Percentiles rank a stretch among this genome's conserved stretches.
These are phyloP conservation scores for Galium porrigens DNA, from an alignment of 305 asterid genomes.

Conservation along the genomic window DNA sequence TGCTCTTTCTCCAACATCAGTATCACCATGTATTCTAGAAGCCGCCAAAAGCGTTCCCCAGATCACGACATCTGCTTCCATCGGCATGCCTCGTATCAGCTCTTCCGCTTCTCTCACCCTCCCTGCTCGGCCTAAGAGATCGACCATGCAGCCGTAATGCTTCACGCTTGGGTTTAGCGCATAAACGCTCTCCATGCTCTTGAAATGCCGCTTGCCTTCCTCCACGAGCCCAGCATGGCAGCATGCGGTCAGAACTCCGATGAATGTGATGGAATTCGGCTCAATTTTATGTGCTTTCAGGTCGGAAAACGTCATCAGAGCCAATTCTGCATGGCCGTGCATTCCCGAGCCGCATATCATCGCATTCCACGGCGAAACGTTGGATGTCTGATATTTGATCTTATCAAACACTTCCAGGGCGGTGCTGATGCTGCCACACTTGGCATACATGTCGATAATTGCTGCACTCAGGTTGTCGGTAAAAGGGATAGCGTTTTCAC, in stretches of 20 bases:
- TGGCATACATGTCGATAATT: constrained; percentile 79
- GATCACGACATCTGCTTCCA: constrained; percentile 64
- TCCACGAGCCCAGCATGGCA: constrained; percentile 84
- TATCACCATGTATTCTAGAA: constrained; percentile 46
- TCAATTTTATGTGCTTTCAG: constrained; percentile 34
- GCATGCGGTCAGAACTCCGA: constrained; percentile 76
- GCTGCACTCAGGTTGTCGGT: constrained; percentile 66
- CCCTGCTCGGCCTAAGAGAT: constrained; percentile 76
- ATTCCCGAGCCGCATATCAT: constrained; percentile 75
- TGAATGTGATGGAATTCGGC: constrained; percentile 52
- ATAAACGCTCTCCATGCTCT: constrained; percentile 43
- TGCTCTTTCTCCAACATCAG: constrained; percentile 63
- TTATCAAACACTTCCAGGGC: constrained; percentile 53
- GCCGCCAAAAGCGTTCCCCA: constrained; percentile 81
- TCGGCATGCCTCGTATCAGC: constrained; percentile 51
- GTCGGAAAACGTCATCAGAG: constrained; percentile 45
- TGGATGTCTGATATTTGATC: constrained; percentile 31
- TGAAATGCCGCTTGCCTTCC: constrained; percentile 50
- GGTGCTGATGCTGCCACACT: constrained; percentile 54
- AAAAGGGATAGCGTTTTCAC: constrained; percentile 33
- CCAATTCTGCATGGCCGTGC: constrained; percentile 64
- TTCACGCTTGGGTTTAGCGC: constrained; percentile 53
- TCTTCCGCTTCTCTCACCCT: constrained; percentile 64
- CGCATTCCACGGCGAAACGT: constrained; percentile 84
- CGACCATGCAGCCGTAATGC: constrained; percentile 93